Evolutionary conservation across 2,329 filamentous ascomycete species (phyloP), one percentile per base, ranked within the genome.

Genomic region (Fusarium devonianum): DNA sequence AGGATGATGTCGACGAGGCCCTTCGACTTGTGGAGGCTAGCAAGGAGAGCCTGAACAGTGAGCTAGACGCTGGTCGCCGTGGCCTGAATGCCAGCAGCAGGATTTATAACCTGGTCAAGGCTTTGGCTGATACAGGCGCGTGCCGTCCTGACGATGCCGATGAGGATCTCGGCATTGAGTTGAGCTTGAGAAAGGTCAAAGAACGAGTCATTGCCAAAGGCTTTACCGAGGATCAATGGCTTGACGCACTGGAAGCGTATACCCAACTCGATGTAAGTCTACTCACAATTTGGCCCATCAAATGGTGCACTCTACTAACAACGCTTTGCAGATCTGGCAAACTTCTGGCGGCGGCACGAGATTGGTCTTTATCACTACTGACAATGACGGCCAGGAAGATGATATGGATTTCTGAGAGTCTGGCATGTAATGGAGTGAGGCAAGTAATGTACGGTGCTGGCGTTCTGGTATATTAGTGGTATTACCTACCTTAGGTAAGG

Each of bases 1-100:
- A 89, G 44, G 93, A 96, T 64, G 94, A 99, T 71, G 92, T 97
- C 5, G 94, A 99, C 67, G 94, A 99, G 75, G 92, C 94, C 2
- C 77, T 99, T 58, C 85, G 94, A 42, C 81, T 99, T 37, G 82
- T 96, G 38, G 93, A 97, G 72, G 91, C 96, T 48, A 94, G 90
- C 73, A 97, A 97, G 75, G 90, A 95, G 53, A 93, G 87, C 60
- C 76, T 99, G 65, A 89, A 93, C 67, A 83, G 86, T 22, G 90
- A 95, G 56, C 79, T 76, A 40, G 81, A 68, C 66, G 71, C 78
- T 37, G 76, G 79, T 41, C 77, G 84, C 38, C 82, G 86, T 48
- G 87, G 89, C 62, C 84, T 89, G 63, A 96, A 90, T 41, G 86
- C 91, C 19, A 92, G 84, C 73, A 92, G 86, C 71, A 90, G 90